phyloP scores from a whole-genome alignment of 2,329 filamentous ascomycete species.

The Thielaviopsis euricoi region DNA sequence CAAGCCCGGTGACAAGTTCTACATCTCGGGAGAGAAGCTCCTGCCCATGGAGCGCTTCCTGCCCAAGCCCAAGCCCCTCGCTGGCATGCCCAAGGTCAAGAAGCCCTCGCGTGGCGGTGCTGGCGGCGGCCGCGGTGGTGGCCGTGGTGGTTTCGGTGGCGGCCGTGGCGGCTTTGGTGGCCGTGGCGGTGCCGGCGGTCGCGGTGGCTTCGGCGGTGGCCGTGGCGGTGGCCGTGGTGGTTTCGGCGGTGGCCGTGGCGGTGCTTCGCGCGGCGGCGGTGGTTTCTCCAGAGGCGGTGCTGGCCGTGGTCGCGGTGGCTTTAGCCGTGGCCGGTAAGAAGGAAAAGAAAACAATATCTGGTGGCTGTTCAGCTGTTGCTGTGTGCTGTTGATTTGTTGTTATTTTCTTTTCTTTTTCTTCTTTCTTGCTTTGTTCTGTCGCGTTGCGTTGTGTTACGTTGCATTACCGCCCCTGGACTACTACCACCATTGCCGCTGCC shows the following conservation, averaged over 20 bases:
- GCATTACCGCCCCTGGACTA: not conserved
- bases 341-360: not conserved
- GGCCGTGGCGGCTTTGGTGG: conserved; percentile 28
- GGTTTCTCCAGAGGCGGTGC: conserved; percentile 19
- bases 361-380: not conserved
- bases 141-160: conserved; percentile 22
- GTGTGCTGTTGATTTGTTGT: not conserved
- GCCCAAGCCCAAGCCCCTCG: conserved; percentile 69
- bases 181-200: conserved; percentile 20
- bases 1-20: conserved; percentile 95
- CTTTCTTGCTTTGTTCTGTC: not conserved
- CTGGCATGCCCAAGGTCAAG: conserved; percentile 39
- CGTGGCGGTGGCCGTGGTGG: conserved; percentile 18
- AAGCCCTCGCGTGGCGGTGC: conserved; percentile 37
- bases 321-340: conserved; percentile 12
- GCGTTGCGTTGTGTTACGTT: not conserved
- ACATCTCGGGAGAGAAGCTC: conserved; percentile 85
- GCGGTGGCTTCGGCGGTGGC: conserved; percentile 20
- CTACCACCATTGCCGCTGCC: not conserved
- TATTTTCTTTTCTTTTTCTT: not conserved
- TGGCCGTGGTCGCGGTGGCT: conserved; percentile 16
- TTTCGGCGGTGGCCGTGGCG: conserved; percentile 19
- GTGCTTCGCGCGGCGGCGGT: conserved; percentile 16
- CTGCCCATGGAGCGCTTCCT: conserved; percentile 91
- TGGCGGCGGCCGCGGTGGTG: conserved; percentile 23